Base-by-base conservation (phyloP, 345 rosid genomes). In the Arabis alpina region DNA sequence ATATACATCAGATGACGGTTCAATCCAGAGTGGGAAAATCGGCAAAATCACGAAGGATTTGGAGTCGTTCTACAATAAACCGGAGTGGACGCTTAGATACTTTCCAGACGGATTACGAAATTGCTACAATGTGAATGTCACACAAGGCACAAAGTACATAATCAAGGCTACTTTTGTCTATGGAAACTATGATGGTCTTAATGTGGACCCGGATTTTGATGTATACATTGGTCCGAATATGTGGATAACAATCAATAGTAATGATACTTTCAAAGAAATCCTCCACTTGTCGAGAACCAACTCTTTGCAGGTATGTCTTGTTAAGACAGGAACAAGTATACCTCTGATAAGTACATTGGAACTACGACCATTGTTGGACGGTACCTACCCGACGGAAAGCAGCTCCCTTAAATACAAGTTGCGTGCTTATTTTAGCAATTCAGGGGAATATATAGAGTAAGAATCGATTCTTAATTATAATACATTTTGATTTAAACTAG, bases 81-180 rank as follows among this genome's bases (percentile, higher is more conserved):
- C 69, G 6, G 10, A 9, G 5, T 43, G 2, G 54, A 53, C 61
- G 13, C 51, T 82, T 0, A 49, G 78, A 48, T 72, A 64, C 66
- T 80, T 80, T 66, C 83, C 82, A 41, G 80, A 82, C 2, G 83
- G 82, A 14, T 15, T 10, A 12, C 73, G 74, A 73, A 78, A 66
- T 49, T 80, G 83, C 52, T 82, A 77, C 77, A 70, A 15, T 32
- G 39, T 82, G 12, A 58, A 66, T 45, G 79, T 76, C 12, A 16
- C 52, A 3, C 45, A 41, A 0, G 83, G 66, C 30, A 68, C 43
- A 2, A 67, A 16, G 2, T 82, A 82, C 32, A 2, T 77, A 30
- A 80, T 82, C 58, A 54, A 65, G 51, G 83, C 80, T 8, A 25
- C 76, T 2, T 82, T 79, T 9, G 1, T 32, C 11, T 72, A 80